Conservation (phyloP, 2,329 filamentous ascomycete species). For the Colletotrichum sp. region DNA sequence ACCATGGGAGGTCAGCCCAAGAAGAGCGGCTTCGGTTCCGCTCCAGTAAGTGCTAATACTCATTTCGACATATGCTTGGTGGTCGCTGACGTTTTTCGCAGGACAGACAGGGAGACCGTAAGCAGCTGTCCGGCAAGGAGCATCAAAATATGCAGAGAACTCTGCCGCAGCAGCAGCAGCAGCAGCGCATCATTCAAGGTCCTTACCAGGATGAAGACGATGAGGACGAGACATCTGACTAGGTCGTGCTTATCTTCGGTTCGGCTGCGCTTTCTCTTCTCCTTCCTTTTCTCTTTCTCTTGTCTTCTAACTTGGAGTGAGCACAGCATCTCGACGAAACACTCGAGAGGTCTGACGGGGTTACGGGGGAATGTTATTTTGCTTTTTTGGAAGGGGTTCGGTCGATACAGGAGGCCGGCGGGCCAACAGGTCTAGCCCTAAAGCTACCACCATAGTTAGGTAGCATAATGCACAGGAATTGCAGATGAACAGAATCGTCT, state of each 20-base stretch:
- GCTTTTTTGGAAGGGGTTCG: neutral
- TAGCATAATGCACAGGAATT: neutral
- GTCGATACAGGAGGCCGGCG: neutral
- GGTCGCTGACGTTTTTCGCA: neutral
- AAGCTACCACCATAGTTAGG: neutral
- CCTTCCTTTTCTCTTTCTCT: neutral
- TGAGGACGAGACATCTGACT: slow-evolving; percentile 1
- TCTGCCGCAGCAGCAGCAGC: neutral
- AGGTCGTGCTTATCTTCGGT: neutral
- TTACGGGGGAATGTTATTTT: neutral
- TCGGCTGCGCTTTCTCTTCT: neutral
- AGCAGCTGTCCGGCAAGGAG: slow-evolving; percentile 6
- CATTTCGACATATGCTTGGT: neutral
- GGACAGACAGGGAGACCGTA: slow-evolving; percentile 2
- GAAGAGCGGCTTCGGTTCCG: neutral
- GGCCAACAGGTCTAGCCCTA: neutral
- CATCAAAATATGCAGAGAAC: slow-evolving; percentile 1
- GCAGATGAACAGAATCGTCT: neutral
- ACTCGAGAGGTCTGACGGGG: neutral
- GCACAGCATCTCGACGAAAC: neutral
- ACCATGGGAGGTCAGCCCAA: neutral
- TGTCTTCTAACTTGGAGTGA: neutral
- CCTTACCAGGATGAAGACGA: neutral
- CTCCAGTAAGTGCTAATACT: neutral
- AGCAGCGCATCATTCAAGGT: neutral